These are phyloP conservation scores for Royoungia palumana DNA, from an alignment of 768 basidiomycete genomes.

Conservation along the genomic window DNA sequence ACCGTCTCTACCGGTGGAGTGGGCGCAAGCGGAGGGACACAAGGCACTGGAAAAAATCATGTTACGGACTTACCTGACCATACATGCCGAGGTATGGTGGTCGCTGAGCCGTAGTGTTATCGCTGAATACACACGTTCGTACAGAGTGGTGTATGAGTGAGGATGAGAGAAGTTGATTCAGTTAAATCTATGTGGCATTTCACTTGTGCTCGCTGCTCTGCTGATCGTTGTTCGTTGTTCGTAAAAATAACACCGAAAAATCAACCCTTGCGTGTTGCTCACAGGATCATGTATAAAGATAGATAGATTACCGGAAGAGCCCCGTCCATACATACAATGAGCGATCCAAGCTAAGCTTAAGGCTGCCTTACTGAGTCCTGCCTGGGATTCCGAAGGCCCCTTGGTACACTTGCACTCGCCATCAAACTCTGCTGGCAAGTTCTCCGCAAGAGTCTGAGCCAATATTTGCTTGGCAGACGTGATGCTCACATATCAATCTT, in stretches of 20 bases:
- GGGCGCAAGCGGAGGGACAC: constrained; percentile 32
- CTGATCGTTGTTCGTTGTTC: too few species aligned
- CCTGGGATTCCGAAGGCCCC: constrained; percentile 73
- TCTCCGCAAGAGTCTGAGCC: too few species aligned
- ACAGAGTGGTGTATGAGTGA: constrained; percentile 27
- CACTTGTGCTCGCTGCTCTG: background rate
- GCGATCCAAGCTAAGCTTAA: background rate
- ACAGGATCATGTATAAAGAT: constrained; percentile 29
- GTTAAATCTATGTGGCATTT: background rate
- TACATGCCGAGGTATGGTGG: constrained; percentile 39
- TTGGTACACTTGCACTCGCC: too few species aligned
- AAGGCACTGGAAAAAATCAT: constrained; percentile 41
- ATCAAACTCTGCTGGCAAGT: too few species aligned
- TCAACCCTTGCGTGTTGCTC: constrained; percentile 11
- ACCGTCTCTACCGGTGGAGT: constrained; percentile 30
- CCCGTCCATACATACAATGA: background rate
- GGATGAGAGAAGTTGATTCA: constrained; percentile 21
- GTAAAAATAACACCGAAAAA: background rate
- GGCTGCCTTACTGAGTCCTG: constrained; percentile 10
- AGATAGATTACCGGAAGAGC: constrained; percentile 26
- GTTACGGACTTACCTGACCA: constrained; percentile 39
- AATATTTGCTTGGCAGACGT: too few species aligned
- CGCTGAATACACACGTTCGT: background rate
- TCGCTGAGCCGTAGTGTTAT: background rate
- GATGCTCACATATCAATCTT: constrained; percentile 94